Base-by-base conservation (phyloP, 2,329 filamentous ascomycete genomes). In the Fonsecaea monophora region DNA sequence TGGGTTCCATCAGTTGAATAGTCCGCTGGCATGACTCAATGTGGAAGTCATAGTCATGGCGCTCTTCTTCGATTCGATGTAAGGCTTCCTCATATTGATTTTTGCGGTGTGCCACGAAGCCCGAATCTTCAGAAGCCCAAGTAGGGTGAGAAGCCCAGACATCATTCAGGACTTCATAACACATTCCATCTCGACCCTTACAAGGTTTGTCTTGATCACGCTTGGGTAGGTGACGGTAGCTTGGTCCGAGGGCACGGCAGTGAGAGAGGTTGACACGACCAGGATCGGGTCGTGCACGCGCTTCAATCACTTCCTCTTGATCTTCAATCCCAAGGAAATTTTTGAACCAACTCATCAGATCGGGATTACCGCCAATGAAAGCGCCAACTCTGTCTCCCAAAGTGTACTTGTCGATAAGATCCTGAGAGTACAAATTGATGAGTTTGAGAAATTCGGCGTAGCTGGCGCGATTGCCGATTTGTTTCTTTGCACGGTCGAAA, bases 101-200 rank as follows among this genome's bases (percentile, higher is more conserved):
- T 85, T 99, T 99, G 69, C 94, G 89, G 80, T 99, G 95, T 12
- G 95, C 95, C 67, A 99, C 94, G 74, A 99, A 99, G 0, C 95
- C 95, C 53, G 92, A 96, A 76, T 99, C 95, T 78, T 99, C 95
- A 0, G 94, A 98, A 1, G 94, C 95, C 95, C 95, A 99, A 0
- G 95, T 99, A 3, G 95, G 95, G 80, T 99, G 95, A 32, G 94
- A 98, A 1, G 95, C 95, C 95, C 95, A 99, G 72, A 97, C 92
- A 73, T 99, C 95, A 72, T 99, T 99, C 62, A 99, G 84, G 0
- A 99, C 94, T 30, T 90, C 90, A 72, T 92, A 90, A 80, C 95
- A 99, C 72, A 99, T 89, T 77, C 97, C 93, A 75, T 99, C 95
- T 54, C 95, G 91, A 10, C 95, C 95, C 75, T 92, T 95, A 81